Percentiles rank a stretch among this genome's conserved stretches.
Conservation (phyloP, 768 basidiomycete genomes). For the Psilocybe sp. region DNA sequence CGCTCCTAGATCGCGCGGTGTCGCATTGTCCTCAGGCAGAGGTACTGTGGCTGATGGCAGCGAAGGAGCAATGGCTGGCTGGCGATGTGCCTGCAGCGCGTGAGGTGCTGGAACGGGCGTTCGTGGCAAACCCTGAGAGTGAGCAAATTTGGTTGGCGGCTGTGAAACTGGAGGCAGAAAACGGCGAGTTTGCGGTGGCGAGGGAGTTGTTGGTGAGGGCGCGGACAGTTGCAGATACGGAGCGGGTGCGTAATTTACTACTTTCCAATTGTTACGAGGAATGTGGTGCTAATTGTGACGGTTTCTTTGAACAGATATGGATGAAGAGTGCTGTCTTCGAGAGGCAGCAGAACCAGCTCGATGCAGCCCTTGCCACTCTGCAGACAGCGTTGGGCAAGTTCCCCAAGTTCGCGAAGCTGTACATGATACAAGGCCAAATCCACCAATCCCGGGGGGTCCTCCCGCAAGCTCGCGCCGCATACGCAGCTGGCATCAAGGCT, state of each 20-base stretch:
- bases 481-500: slow-evolving; percentile 78
- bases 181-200: slow-evolving; percentile 85
- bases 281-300: slow-evolving; percentile 3
- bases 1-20: slow-evolving; percentile 79
- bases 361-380: slow-evolving; percentile 73
- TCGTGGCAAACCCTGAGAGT: slow-evolving; percentile 93
- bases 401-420: slow-evolving; percentile 87
- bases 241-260: slow-evolving; percentile 56
- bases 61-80: slow-evolving; percentile 93
- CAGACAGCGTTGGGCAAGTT: slow-evolving; percentile 76
- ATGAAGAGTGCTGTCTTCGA: slow-evolving; percentile 98
- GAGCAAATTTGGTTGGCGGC: slow-evolving; percentile 98
- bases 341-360: slow-evolving; percentile 77
- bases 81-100: slow-evolving; percentile 92
- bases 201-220: slow-evolving; percentile 86
- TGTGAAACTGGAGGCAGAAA: slow-evolving; percentile 95
- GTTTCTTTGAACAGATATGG: slow-evolving; percentile 71
- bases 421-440: slow-evolving; percentile 98
- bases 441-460: slow-evolving; percentile 60
- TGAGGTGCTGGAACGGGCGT: slow-evolving; percentile 83
- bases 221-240: slow-evolving; percentile 86
- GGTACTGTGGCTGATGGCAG: slow-evolving; percentile 96
- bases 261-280: background rate
- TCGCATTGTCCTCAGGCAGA: slow-evolving; percentile 93
- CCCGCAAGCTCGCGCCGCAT: slow-evolving; percentile 73